Evolutionary conservation across 2,329 filamentous ascomycete genomes (phyloP).

Genomic region (Penicillium sp.): DNA sequence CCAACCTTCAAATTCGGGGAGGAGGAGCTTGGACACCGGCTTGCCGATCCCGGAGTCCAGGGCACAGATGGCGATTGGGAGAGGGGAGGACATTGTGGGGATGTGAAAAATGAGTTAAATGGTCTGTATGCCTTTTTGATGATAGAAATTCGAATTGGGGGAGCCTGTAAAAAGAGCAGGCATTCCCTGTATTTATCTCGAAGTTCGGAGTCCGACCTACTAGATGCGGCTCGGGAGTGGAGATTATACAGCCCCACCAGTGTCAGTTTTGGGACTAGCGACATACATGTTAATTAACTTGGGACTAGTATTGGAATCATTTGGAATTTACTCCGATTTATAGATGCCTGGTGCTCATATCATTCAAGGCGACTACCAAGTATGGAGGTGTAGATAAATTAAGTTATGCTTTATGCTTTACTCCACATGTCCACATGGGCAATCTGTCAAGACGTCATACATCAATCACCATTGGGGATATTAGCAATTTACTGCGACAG

Average conservation of each 20-base stretch:
- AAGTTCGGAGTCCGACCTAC: conserved; percentile 4
- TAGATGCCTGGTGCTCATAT: not conserved
- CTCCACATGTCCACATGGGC: not conserved
- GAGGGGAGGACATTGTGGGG: conserved; percentile 10
- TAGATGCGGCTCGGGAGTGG: not conserved
- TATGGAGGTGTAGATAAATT: not conserved
- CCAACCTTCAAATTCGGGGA: conserved; percentile 23
- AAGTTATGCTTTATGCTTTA: not conserved
- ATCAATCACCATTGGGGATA: not conserved
- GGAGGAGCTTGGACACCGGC: conserved; percentile 15
- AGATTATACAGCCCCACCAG: not conserved
- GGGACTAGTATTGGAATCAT: not conserved
- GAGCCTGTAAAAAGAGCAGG: not conserved
- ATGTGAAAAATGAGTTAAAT: not conserved
- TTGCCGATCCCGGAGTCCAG: conserved; percentile 14
- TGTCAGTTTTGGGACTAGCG: not conserved
- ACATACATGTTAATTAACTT: not conserved
- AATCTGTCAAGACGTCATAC: not conserved
- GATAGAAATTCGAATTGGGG: not conserved
- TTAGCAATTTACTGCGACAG: not conserved
- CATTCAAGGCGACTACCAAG: not conserved
- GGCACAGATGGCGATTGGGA: conserved; percentile 22
- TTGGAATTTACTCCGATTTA: not conserved
- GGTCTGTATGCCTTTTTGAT: no score
- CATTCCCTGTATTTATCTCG: not conserved